Percentiles rank a stretch among this genome's conserved stretches.
Conservation (phyloP, 1,284 basidiomycete species). For the Apiotrichum gracile region DNA sequence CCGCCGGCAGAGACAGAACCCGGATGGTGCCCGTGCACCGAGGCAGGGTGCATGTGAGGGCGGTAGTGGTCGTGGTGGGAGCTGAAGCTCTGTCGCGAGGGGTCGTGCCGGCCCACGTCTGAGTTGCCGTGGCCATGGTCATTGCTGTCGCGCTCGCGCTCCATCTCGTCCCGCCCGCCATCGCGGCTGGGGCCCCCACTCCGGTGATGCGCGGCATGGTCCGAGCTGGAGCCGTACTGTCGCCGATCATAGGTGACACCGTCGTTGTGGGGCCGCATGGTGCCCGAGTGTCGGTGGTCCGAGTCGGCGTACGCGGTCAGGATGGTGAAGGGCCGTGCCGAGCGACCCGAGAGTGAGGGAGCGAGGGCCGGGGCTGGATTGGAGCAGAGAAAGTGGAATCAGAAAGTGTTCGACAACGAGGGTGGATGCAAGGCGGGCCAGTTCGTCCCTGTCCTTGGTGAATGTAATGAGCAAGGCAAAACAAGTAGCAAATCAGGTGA, state of each 20-base stretch:
- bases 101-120: not conserved
- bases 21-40: not conserved
- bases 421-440: no score
- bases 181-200: not conserved
- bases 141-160: not conserved
- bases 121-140: not conserved
- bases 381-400: no score
- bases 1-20: not conserved
- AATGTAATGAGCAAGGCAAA: no score
- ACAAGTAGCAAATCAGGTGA: no score
- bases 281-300: conserved; percentile 15
- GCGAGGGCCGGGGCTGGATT: no score
- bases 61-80: not conserved
- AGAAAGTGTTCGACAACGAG: no score
- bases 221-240: conserved; percentile 1
- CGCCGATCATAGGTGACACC: not conserved
- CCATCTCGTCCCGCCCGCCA: not conserved
- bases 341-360: no score
- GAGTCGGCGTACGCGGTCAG: conserved; percentile 9
- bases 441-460: no score
- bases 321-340: no score
- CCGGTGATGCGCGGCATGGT: not conserved
- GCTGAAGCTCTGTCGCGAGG: not conserved
- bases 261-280: conserved; percentile 11
- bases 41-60: not conserved